phyloP scores from a whole-genome alignment of 2,329 filamentous ascomycete species.

The Gaeumannomyces sp. region DNA sequence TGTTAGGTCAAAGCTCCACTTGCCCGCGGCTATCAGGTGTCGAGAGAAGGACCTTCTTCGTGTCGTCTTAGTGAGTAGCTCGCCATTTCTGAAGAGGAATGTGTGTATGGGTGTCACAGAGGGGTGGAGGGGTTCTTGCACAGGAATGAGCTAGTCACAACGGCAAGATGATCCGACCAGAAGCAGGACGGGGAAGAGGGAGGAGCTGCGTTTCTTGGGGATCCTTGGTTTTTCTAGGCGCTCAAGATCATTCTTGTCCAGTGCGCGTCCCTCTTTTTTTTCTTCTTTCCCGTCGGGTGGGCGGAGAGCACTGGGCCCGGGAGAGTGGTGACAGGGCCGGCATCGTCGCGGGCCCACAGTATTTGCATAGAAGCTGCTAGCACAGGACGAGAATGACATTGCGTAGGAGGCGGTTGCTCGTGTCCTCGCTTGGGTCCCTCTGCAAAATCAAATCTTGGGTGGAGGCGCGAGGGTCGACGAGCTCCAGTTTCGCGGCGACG shows the following conservation, averaged over 20 bases:
- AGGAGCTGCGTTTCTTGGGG: not conserved
- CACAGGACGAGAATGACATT: not conserved
- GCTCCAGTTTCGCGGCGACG: not conserved
- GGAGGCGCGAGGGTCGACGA: not conserved
- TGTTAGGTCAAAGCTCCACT: not conserved
- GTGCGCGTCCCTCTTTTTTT: not conserved
- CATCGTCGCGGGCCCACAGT: not conserved
- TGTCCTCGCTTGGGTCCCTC: not conserved
- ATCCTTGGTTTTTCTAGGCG: not conserved
- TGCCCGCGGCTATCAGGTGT: not conserved
- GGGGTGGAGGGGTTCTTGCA: not conserved
- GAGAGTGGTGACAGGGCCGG: not conserved
- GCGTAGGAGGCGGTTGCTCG: not conserved
- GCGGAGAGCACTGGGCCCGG: not conserved
- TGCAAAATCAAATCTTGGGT: not conserved
- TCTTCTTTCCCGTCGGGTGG: not conserved
- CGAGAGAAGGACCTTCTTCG: not conserved
- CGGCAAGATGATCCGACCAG: not conserved
- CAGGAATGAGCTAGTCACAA: not conserved
- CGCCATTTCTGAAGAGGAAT: not conserved
- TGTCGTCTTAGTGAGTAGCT: not conserved
- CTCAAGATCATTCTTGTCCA: no score
- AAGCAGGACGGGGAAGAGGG: not conserved
- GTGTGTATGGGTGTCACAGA: not conserved
- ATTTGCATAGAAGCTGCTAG: not conserved